These are phyloP conservation scores for Myrmaecium sp. DNA, from an alignment of 2,329 filamentous ascomycete species.

Conservation along the genomic window DNA sequence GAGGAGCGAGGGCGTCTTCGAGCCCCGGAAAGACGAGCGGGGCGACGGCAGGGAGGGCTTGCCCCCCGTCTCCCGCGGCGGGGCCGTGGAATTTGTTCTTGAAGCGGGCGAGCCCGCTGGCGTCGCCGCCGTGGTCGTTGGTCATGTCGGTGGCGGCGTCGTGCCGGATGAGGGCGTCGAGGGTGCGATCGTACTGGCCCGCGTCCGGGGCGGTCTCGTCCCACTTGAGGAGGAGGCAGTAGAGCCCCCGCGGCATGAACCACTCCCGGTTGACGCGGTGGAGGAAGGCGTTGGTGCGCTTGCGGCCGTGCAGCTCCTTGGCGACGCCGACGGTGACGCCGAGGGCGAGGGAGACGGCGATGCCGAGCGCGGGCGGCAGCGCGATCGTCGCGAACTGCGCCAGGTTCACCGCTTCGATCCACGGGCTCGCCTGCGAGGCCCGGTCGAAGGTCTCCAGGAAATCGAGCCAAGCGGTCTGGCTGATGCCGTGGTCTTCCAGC, in stretches of 20 bases:
- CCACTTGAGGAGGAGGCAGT: constrained; percentile 38
- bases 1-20: constrained; percentile 12
- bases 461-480: constrained; percentile 30
- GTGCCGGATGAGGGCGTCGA: too few species aligned
- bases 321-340: constrained; percentile 24
- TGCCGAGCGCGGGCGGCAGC: constrained; percentile 8
- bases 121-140: too few species aligned
- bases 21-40: constrained; percentile 23
- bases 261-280: constrained; percentile 38
- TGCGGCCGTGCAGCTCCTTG: constrained; percentile 20
- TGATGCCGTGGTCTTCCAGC: constrained; percentile 29
- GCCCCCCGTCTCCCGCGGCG: constrained; percentile 22
- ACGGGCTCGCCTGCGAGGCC: constrained; percentile 18
- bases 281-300: constrained; percentile 36
- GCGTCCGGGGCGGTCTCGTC: constrained; percentile 25
- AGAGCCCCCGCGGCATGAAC: constrained; percentile 40
- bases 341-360: constrained; percentile 23
- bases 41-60: constrained; percentile 24
- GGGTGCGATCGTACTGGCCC: constrained; percentile 22
- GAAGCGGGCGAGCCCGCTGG: too few species aligned
- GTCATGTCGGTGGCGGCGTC: too few species aligned
- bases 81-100: too few species aligned
- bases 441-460: constrained; percentile 33
- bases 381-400: constrained; percentile 22
- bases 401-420: constrained; percentile 12